Evolutionary conservation across 2,329 filamentous ascomycete genomes (phyloP).

Genomic region (Bertia moriformis): DNA sequence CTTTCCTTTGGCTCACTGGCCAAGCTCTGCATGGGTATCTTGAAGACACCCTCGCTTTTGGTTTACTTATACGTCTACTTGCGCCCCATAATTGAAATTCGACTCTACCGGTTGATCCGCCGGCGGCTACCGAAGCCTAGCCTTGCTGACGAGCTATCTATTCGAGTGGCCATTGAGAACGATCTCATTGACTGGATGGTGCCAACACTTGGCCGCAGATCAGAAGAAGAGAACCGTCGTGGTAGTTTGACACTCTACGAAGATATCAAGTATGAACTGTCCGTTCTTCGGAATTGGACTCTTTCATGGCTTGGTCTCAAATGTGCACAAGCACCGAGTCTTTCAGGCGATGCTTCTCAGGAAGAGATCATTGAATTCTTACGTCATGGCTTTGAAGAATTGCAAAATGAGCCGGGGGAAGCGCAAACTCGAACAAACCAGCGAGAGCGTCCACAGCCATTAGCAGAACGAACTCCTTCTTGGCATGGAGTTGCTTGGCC

Average conservation of each 20-base stretch:
- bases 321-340: background rate
- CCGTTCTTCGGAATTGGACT: constrained; percentile 8
- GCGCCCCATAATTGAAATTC: constrained; percentile 18
- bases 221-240: constrained; percentile 21
- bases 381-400: background rate
- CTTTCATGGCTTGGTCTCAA: background rate
- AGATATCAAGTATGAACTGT: constrained; percentile 19
- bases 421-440: background rate
- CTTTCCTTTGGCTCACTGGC: background rate
- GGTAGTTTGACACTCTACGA: constrained; percentile 16
- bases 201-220: constrained; percentile 19
- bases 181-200: constrained; percentile 25
- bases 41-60: constrained; percentile 12
- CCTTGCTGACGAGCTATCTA: constrained; percentile 20
- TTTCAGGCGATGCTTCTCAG: background rate
- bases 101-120: constrained; percentile 21
- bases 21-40: constrained; percentile 14
- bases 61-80: constrained; percentile 18
- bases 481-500: too few species aligned
- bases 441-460: background rate
- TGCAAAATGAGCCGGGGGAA: background rate
- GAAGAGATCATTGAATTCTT: too few species aligned
- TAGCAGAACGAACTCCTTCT: too few species aligned
- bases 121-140: constrained; percentile 22
- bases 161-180: constrained; percentile 23